Conservation (phyloP, 306 rosid species). For the Echinosophora koreensis region DNA sequence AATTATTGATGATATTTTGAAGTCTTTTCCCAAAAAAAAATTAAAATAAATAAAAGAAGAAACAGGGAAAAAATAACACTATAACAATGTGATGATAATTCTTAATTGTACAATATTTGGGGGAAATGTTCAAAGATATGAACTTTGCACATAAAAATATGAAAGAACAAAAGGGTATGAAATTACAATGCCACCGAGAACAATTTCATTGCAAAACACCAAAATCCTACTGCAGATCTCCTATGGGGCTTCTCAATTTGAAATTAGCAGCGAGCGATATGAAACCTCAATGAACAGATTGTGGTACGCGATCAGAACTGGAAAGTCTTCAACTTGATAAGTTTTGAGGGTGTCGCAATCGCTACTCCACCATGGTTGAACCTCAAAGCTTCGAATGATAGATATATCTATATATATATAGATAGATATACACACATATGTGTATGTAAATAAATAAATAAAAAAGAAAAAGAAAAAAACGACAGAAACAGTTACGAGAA, state of each 20-base stretch:
- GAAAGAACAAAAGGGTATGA: slow-evolving; percentile 32
- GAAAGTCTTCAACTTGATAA: slow-evolving; percentile 43
- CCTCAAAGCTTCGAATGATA: slow-evolving; percentile 42
- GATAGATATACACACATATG: no score
- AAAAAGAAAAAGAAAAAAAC: no score
- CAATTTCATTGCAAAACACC: slow-evolving; percentile 30
- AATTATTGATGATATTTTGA: slow-evolving; percentile 44
- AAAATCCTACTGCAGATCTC: slow-evolving; percentile 55
- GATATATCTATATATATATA: no score
- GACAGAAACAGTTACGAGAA: no score
- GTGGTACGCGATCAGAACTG: slow-evolving; percentile 12
- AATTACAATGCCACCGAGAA: slow-evolving; percentile 52
- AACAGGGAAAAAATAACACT: slow-evolving; percentile 34
- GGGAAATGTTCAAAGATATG: slow-evolving; percentile 52
- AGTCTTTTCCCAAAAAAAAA: slow-evolving; percentile 23
- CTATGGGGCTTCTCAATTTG: slow-evolving; percentile 39
- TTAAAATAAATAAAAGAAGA: slow-evolving; percentile 42
- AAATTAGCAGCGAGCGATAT: slow-evolving; percentile 41
- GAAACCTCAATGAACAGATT: not conserved
- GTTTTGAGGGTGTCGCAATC: slow-evolving; percentile 20
- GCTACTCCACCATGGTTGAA: not conserved
- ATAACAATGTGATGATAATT: slow-evolving; percentile 58
- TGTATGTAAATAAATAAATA: no score
- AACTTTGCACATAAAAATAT: slow-evolving; percentile 43
- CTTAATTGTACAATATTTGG: slow-evolving; percentile 63